Evolutionary conservation across 1,139 yeast genomes (phyloP).

Genomic region (Saccharomyces hybrid): DNA sequence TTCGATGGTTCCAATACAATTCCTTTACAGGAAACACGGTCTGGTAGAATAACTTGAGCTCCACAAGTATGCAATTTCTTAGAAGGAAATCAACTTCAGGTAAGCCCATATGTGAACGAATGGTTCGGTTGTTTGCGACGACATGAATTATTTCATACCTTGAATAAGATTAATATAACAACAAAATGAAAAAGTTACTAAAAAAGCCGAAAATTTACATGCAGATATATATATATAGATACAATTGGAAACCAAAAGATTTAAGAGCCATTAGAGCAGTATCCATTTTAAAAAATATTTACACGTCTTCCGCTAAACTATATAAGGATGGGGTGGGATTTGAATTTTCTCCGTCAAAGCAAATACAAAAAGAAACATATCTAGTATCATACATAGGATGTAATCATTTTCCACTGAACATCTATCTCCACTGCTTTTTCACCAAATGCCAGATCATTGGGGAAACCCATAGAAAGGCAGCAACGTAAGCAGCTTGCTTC

Average conservation of each 20-base stretch:
- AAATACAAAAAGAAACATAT: background rate
- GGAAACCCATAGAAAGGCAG: constrained; percentile 72
- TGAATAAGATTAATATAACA: no score
- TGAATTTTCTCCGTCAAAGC: background rate
- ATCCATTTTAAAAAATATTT: constrained; percentile 4
- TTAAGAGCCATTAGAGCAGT: background rate
- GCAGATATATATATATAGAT: background rate
- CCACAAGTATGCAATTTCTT: constrained; percentile 10
- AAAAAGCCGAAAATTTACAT: background rate
- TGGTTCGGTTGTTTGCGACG: no score
- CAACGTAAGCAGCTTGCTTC: constrained; percentile 59
- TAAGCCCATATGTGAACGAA: background rate
- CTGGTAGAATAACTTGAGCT: constrained; percentile 8
- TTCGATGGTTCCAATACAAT: constrained; percentile 8
- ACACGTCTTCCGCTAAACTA: background rate
- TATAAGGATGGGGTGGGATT: background rate
- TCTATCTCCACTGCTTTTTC: constrained; percentile 46
- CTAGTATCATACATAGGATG: background rate
- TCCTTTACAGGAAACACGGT: constrained; percentile 8
- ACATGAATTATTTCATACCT: no score
- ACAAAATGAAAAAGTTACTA: no score
- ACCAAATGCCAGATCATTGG: constrained; percentile 59
- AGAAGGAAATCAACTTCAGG: constrained; percentile 2
- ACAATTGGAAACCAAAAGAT: background rate
- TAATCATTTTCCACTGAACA: background rate